Percentiles rank a stretch among this genome's conserved stretches.
phyloP scores from a whole-genome alignment of 371 early-diverging fungal genomes.

The Rhizopus delemar region DNA sequence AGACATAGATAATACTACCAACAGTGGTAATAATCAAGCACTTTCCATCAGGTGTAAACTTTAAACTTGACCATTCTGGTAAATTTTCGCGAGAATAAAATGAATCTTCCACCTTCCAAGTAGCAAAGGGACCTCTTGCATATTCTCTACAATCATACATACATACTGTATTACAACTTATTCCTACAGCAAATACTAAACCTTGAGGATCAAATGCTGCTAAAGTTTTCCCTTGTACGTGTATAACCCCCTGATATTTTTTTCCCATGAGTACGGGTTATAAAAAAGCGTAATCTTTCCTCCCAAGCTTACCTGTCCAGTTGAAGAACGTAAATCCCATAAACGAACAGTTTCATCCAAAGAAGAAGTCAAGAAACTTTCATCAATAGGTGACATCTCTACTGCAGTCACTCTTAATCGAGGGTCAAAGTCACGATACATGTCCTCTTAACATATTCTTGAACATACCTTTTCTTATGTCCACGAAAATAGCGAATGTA shows the following conservation, averaged over 20 bases:
- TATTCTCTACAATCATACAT: slow-evolving; percentile 75
- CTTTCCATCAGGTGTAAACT: slow-evolving; percentile 78
- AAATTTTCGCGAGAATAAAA: slow-evolving; percentile 24
- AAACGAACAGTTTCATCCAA: slow-evolving; percentile 72
- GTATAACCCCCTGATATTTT: slow-evolving; percentile 42
- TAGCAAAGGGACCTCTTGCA: slow-evolving; percentile 30
- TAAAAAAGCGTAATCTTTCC: background rate
- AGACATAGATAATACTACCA: slow-evolving; percentile 61
- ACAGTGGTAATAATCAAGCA: slow-evolving; percentile 72
- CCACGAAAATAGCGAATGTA: slow-evolving; percentile 91
- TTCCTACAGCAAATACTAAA: slow-evolving; percentile 73
- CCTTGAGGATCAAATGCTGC: slow-evolving; percentile 84
- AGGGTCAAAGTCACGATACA: background rate
- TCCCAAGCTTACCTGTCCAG: slow-evolving; percentile 57
- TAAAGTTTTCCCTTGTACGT: slow-evolving; percentile 54
- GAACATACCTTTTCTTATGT: slow-evolving; percentile 67
- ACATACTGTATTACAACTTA: slow-evolving; percentile 42
- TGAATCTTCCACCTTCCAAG: slow-evolving; percentile 40
- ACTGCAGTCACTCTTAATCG: slow-evolving; percentile 65
- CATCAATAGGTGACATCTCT: slow-evolving; percentile 80
- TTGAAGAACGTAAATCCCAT: slow-evolving; percentile 76
- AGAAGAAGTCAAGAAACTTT: slow-evolving; percentile 73
- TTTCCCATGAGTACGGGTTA: background rate
- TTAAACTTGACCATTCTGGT: slow-evolving; percentile 62
- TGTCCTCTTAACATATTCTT: no score